These are phyloP conservation scores for Glebionis coronaria DNA, from an alignment of 129 eudicot genomes.

Conservation along the genomic window DNA sequence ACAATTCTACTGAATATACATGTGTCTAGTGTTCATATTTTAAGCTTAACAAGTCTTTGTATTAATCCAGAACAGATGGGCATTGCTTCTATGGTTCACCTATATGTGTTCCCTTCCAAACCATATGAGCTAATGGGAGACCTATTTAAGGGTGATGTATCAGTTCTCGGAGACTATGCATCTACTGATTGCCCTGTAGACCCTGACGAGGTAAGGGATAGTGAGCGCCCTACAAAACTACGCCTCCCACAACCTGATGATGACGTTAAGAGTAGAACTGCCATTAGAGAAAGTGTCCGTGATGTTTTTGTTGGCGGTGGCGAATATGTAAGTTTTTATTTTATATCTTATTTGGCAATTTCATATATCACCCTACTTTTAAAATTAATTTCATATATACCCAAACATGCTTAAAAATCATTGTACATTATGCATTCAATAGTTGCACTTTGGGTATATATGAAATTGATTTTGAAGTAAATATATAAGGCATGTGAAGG, in stretches of 20 bases:
- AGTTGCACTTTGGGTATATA: too few relatives aligned
- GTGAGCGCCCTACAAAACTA: constrained; percentile 90
- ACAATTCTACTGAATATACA: too few relatives aligned
- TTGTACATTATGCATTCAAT: too few relatives aligned
- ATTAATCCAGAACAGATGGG: constrained; percentile 97
- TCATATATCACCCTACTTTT: too few relatives aligned
- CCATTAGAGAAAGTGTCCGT: constrained; percentile 82
- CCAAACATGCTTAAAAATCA: too few relatives aligned
- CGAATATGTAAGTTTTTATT: constrained; percentile 67
- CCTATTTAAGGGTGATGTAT: constrained; percentile 48
- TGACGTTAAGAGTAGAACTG: constrained; percentile 56
- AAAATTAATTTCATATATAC: too few relatives aligned
- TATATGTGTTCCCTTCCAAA: constrained; percentile 90
- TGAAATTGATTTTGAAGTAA: too few relatives aligned
- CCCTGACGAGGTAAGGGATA: constrained; percentile 93
- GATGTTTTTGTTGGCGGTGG: constrained; percentile 97
- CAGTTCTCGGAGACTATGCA: constrained; percentile 98
- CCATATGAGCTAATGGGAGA: constrained; percentile 94
- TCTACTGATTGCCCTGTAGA: constrained; percentile 86
- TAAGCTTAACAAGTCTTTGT: constrained; percentile 38
- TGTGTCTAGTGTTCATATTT: background rate
- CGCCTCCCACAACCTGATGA: constrained; percentile 89
- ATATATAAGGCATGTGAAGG: background rate
- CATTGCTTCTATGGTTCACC: constrained; percentile 88
- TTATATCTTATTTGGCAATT: background rate